Evolutionary conservation across 1,284 basidiomycete genomes (phyloP), one percentile per base, ranked within the genome.

Genomic region (Vanrija sp.): DNA sequence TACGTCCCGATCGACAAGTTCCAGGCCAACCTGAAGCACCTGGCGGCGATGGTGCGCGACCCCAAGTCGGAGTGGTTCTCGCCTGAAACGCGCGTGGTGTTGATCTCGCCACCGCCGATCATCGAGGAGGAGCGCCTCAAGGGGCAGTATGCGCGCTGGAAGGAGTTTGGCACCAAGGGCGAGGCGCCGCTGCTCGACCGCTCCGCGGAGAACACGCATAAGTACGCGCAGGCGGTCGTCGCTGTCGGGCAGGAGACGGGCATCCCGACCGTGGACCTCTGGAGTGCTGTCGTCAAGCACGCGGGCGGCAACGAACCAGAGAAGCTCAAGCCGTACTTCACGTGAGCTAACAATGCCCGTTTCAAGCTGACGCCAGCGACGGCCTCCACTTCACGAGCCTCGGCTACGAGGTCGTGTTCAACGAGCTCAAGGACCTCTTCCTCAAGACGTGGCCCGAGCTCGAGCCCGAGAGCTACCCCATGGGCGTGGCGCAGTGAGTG

Each of bases 31-130:
- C 78, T 95, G 42, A 70, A 72, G 48, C 73, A 79, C 39, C 80
- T 94, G 62, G 77, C 91, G 60, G 69, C 80, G 46, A 79, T 86
- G 68, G 79, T 91, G 39, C 82, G 79, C 46, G 81, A 81, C 1
- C 81, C 85, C 0, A 69, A 78, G 19, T 91, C 89, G 3, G 72
- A 79, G 9, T 82, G 83, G 71, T 83, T 89, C 76, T 86, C 86
- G 3, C 86, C 88, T 1, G 66, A 80, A n/a, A 92, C 91, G 42
- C 81, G 82, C 49, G 81, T 95, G 61, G 76, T 95, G 48, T 79
- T 95, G 55, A 83, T 95, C 60, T 88, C 88, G 5, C 87, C 91
- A 15, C 90, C 92, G 4, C 92, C 92, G 2, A 80, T 93, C 53
- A 86, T 87, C 65, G 83, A 83, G 5, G 71, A 70, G 23, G 73